Evolutionary conservation across 106 monocot species (phyloP).

Genomic region (Acanthochlamys bracteata): DNA sequence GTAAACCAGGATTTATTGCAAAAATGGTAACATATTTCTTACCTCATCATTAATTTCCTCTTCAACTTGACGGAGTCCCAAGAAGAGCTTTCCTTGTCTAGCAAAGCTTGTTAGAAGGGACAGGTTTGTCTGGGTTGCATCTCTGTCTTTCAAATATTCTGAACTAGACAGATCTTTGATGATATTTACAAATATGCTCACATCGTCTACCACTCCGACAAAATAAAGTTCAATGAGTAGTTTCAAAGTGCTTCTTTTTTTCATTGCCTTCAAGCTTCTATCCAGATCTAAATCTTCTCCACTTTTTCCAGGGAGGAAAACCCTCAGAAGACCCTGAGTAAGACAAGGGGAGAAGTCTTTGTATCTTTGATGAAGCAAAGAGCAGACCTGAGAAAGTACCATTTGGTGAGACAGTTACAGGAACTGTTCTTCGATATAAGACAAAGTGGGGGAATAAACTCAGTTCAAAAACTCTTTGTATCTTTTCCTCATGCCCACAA

Average conservation of each 20-base stretch:
- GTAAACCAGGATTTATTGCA: too few species aligned
- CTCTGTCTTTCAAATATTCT: slow-evolving; percentile 83
- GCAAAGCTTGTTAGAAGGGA: slow-evolving; percentile 89
- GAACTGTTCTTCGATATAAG: too few species aligned
- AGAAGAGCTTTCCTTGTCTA: slow-evolving; percentile 69
- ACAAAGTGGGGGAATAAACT: too few species aligned
- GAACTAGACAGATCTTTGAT: slow-evolving; percentile 72
- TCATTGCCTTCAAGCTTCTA: slow-evolving; percentile 69
- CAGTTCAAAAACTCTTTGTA: too few species aligned
- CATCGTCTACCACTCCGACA: slow-evolving; percentile 93
- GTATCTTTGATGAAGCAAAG: slow-evolving; percentile 96
- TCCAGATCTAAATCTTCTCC: slow-evolving; percentile 74
- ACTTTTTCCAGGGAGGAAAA: slow-evolving; percentile 86
- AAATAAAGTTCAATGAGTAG: slow-evolving; percentile 92
- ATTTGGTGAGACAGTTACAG: too few species aligned
- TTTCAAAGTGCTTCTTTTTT: slow-evolving; percentile 82
- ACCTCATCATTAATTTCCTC: slow-evolving; percentile 82
- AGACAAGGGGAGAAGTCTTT: slow-evolving; percentile 86
- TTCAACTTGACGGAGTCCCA: slow-evolving; percentile 60
- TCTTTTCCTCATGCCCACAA: too few species aligned
- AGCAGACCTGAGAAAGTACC: slow-evolving; percentile 57
- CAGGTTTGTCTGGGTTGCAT: slow-evolving; percentile 85
- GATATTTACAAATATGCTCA: slow-evolving; percentile 71
- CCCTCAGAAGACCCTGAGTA: slow-evolving; percentile 75
- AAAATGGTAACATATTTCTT: too few species aligned